Base-by-base conservation (phyloP, 805 yeast genomes). In the Kluyveromyces lactis region DNA sequence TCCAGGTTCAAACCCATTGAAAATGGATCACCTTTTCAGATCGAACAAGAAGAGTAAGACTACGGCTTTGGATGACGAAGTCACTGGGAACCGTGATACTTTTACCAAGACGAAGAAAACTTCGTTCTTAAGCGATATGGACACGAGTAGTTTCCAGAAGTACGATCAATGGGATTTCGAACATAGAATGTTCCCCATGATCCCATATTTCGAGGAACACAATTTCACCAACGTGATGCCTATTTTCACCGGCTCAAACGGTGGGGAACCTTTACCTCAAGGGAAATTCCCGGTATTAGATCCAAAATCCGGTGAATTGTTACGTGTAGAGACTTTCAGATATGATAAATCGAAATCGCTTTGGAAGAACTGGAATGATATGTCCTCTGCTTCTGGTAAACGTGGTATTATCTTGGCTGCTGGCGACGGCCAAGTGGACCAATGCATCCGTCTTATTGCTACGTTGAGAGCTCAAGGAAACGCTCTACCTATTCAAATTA, bases 401-500 rank as follows among this genome's bases (percentile, higher is more conserved):
- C 42, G 45, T 13, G 58, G 58, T 40, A 52, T 53, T 28, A 46
- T 50, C 4, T 17, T 50, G 28, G 40, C 46, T 33, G 34, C 46
- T 28, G 39, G 41, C 2, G 64, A 64, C 33, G 38, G 37, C 2
- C 60, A 60, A 39, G 47, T 58, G 4, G 45, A 49, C 7, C 48
- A 57, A n/a, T 46, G 65, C 12, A 33, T 54, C 3, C 48, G 55
- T n/a, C 32, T 62, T 15, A 53, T 83, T 26, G 68, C 71, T 1
- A 53, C 71, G 32, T 48, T 68, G 11, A 48, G 72, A 26, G 56
- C 56, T 12, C 33, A 52, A 9, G 57, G 59, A 1, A 69, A 67
- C 47, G 43, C 36, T 10, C 47, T 65, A 19, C 75, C 75, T 4
- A 63, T 69, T 27, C 68, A 69, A 52, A 44, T 69, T 5, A 51